A percentile compares a stretch with the other conserved stretches of the same genome.
Conservation (phyloP, 495 filamentous ascomycete genomes). For the Thermochaetoides thermophila region DNA sequence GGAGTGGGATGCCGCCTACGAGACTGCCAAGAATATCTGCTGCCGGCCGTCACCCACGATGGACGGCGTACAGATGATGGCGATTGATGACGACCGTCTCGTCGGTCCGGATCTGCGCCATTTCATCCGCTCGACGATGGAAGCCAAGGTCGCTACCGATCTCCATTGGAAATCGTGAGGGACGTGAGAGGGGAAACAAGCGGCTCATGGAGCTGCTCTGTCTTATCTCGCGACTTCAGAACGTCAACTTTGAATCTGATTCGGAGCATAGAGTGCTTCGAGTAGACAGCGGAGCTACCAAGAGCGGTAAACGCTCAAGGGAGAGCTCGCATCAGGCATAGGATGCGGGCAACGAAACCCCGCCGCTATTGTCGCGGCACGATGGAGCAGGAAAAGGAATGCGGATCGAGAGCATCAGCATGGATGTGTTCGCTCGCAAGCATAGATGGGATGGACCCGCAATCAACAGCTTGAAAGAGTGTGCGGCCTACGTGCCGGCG, state of each 20-base stretch:
- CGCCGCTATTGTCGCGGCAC: neutral
- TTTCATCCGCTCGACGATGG: slow-evolving; percentile 50
- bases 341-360: slow-evolving; percentile 1
- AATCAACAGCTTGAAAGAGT: slow-evolving; percentile 8
- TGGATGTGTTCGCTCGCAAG: slow-evolving; percentile 6
- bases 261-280: no score
- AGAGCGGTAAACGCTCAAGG: neutral
- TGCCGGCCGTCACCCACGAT: slow-evolving; percentile 27
- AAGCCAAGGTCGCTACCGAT: slow-evolving; percentile 41
- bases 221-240: neutral
- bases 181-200: no score
- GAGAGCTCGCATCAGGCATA: neutral
- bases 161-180: slow-evolving; percentile 43
- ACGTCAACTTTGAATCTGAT: no score
- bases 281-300: no score
- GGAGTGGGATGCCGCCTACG: slow-evolving; percentile 59
- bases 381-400: slow-evolving; percentile 1
- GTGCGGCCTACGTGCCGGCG: slow-evolving; percentile 6
- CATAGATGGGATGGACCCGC: no score
- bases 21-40: slow-evolving; percentile 50
- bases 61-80: slow-evolving; percentile 33
- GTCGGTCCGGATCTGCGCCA: slow-evolving; percentile 33
- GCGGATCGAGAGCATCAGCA: slow-evolving; percentile 6
- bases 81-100: slow-evolving; percentile 23
- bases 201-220: neutral